Evolutionary conservation across 2,329 filamentous ascomycete genomes (phyloP), one percentile per base, ranked within the genome.

Genomic region (Teratosphaeria viscida): DNA sequence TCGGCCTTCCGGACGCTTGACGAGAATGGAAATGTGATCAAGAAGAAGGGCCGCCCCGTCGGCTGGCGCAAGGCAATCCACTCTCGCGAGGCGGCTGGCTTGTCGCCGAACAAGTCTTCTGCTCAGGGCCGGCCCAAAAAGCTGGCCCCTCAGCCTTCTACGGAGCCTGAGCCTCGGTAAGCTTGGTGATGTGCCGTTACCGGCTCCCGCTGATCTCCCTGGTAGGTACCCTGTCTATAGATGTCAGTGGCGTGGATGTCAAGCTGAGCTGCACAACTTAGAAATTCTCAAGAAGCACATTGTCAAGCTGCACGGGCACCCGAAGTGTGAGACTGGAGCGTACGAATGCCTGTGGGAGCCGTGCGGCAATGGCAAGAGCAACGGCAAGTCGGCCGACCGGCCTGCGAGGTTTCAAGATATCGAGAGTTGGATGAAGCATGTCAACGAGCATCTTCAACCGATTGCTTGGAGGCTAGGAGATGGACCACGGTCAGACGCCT

Each of bases 221-320:
- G 43, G 43, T 0, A 67, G 69, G 34, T 78, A 75, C 60, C 73
- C 75, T 56, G 76, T 81, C 5, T 87, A 79, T 67, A 75, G 76
- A 58, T 88, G 85, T 70, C 70, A 74, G 52, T 87, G 84, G 85
- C 71, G 77, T 57, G 70, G 73, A 1, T 88, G 85, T 67, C 70
- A 71, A 3, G 79, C 81, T 0, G 77, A 85, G 63, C 72, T 87
- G 5, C 85, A 87, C 70, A 87, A 86, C 64, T 70, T 86, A 14
- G 78, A 80, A 8, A 82, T 80, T 0, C 72, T 87, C 5, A 79
- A 79, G 62, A 82, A 81, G 60, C 85, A 88, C 68, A 71, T 85
- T 5, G 68, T 76, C 57, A 85, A 83, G 65, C 70, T 81, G 3
- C 85, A 87, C 65, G 71, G 74, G 26, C 72, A 71, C 52, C 63